These are phyloP conservation scores for Chloranthus sessilifolius DNA, from an alignment of 164 flowering plant genomes.

Conservation along the genomic window DNA sequence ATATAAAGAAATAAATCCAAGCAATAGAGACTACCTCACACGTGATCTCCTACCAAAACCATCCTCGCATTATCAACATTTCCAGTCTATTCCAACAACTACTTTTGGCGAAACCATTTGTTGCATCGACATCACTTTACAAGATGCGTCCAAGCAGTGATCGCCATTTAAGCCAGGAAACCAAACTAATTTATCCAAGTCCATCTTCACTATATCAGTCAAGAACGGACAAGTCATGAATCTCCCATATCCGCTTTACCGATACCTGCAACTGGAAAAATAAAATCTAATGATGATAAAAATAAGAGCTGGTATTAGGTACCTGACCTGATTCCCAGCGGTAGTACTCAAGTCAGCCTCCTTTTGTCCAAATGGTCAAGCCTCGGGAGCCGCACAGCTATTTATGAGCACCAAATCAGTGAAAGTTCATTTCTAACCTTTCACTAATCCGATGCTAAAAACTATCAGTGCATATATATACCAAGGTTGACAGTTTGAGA, in stretches of 20 bases:
- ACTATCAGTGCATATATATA: neutral
- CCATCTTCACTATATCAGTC: conserved; percentile 11
- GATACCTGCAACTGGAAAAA: conserved; percentile 5
- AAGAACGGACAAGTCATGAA: conserved; percentile 8
- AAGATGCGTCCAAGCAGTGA: conserved; percentile 29
- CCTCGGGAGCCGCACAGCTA: neutral
- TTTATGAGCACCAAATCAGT: neutral
- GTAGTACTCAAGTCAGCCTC: no score
- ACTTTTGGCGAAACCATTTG: conserved; percentile 11
- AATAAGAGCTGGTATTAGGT: neutral
- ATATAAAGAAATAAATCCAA: conserved; percentile 10
- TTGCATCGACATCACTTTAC: conserved; percentile 34
- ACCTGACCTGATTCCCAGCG: no score
- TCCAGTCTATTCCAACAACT: conserved; percentile 15
- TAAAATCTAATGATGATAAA: neutral
- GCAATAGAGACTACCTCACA: conserved; percentile 11
- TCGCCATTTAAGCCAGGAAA: conserved; percentile 16
- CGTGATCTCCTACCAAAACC: conserved; percentile 6
- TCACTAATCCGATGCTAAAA: neutral
- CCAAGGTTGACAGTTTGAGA: no score
- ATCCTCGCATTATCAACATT: conserved; percentile 11
- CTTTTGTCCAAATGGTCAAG: neutral
- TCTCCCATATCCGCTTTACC: conserved; percentile 11
- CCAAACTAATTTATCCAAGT: conserved; percentile 12
- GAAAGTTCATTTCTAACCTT: neutral